Conservation (phyloP, 2,329 filamentous ascomycete species). For the Verticillium longisporum region DNA sequence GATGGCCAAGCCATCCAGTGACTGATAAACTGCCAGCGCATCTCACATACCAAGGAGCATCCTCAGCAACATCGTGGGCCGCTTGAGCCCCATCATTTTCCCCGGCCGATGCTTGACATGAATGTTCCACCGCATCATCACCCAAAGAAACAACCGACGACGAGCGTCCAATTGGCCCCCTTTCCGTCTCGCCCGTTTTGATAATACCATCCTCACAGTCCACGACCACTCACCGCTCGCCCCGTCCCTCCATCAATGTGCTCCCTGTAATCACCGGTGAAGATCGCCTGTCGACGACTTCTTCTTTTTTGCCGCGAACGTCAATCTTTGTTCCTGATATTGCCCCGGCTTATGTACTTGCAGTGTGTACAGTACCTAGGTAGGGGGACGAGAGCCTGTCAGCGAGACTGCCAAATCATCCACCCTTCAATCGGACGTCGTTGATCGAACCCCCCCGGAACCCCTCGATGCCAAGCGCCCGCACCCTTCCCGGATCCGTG, state of each 20-base stretch:
- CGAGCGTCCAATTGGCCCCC: not conserved
- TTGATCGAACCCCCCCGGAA: not conserved
- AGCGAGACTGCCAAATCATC: slow-evolving; percentile 2
- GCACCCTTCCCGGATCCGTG: not conserved
- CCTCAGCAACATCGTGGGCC: not conserved
- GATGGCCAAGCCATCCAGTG: not conserved
- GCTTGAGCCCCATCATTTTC: not conserved
- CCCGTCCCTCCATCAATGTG: not conserved
- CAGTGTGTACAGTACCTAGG: no score
- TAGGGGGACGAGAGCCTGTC: slow-evolving; percentile 1
- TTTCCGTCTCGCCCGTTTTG: not conserved
- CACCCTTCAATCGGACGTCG: not conserved
- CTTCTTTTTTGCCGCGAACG: not conserved
- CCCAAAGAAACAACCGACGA: not conserved
- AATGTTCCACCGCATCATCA: not conserved
- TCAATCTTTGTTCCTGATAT: not conserved
- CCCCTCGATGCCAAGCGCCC: slow-evolving; percentile 4
- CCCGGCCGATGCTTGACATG: not conserved
- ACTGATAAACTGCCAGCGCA: not conserved
- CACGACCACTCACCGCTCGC: not conserved
- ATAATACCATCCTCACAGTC: not conserved
- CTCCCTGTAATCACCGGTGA: not conserved
- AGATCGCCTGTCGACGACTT: not conserved
- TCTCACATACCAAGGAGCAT: not conserved
- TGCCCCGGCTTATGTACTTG: not conserved